These are phyloP conservation scores for Backusella sp. DNA, from an alignment of 192 early-diverging fungal genomes.

Conservation along the genomic window DNA sequence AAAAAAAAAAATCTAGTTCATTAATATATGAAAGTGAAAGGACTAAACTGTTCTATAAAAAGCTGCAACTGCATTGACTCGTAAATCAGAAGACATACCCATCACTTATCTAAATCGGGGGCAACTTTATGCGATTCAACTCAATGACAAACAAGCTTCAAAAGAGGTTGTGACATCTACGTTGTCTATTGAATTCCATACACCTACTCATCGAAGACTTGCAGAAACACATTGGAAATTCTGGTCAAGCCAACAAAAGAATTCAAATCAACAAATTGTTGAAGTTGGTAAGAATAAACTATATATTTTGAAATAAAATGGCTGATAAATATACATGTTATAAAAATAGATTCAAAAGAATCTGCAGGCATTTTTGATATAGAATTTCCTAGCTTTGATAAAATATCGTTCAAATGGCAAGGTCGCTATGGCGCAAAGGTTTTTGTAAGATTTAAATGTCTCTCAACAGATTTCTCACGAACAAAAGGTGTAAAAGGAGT, in stretches of 20 bases:
- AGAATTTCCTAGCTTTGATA: constrained; percentile 51
- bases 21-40: not conserved
- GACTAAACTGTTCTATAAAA: not conserved
- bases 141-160: constrained; percentile 47
- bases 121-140: constrained; percentile 56
- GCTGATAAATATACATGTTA: not conserved
- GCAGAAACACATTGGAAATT: constrained; percentile 70
- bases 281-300: constrained; percentile 50
- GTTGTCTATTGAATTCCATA: constrained; percentile 68
- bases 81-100: constrained; percentile 22
- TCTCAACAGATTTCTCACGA: constrained; percentile 74
- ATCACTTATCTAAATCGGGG: constrained; percentile 38
- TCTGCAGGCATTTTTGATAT: constrained; percentile 23
- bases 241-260: constrained; percentile 68
- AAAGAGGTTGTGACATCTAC: constrained; percentile 52
- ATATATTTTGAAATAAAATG: not conserved
- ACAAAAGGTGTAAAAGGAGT: constrained; percentile 78
- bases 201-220: constrained; percentile 62
- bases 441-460: constrained; percentile 65
- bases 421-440: constrained; percentile 59
- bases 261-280: constrained; percentile 57
- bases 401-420: constrained; percentile 67
- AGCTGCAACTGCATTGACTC: constrained; percentile 28
- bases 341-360: constrained; percentile 21
- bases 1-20: too few relatives aligned